Evolutionary conservation across 2,329 filamentous ascomycete genomes (phyloP).

Genomic region (Monilinia fructicola): DNA sequence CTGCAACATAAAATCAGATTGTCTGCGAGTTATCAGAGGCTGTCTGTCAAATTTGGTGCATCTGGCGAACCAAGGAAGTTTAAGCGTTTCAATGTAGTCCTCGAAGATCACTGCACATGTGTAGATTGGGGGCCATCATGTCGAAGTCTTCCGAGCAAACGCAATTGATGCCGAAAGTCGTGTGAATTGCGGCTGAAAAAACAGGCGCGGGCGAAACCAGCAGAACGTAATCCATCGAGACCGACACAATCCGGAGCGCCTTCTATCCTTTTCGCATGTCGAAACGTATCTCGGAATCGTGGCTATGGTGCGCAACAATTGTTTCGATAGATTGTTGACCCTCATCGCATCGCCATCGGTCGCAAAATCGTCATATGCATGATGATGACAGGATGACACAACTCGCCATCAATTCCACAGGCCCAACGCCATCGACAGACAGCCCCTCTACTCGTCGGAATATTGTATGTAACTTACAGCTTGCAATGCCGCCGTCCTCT

Average conservation of each 20-base stretch:
- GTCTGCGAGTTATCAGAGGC: slow-evolving; percentile 6
- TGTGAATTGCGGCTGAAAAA: slow-evolving; percentile 29
- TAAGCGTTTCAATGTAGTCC: background rate
- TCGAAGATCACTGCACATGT: background rate
- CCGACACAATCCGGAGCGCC: background rate
- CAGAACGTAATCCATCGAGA: slow-evolving; percentile 18
- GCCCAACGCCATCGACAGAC: slow-evolving; percentile 23
- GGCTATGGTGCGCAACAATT: background rate
- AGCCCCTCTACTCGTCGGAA: slow-evolving; percentile 22
- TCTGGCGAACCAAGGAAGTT: background rate
- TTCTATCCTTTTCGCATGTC: background rate
- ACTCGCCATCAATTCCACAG: slow-evolving; percentile 29
- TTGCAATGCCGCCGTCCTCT: slow-evolving; percentile 73
- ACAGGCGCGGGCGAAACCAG: slow-evolving; percentile 26
- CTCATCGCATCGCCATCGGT: slow-evolving; percentile 2
- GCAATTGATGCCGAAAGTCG: background rate
- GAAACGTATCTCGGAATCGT: background rate
- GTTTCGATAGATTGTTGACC: background rate
- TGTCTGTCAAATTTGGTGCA: background rate
- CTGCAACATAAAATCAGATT: slow-evolving; percentile 13
- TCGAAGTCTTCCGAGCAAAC: background rate
- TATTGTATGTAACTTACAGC: slow-evolving; percentile 60
- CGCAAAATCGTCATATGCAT: slow-evolving; percentile 21
- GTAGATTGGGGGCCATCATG: background rate
- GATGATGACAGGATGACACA: slow-evolving; percentile 20